phyloP scores from a whole-genome alignment of 805 yeast genomes.

The Wickerhamiella allomyrinae region DNA sequence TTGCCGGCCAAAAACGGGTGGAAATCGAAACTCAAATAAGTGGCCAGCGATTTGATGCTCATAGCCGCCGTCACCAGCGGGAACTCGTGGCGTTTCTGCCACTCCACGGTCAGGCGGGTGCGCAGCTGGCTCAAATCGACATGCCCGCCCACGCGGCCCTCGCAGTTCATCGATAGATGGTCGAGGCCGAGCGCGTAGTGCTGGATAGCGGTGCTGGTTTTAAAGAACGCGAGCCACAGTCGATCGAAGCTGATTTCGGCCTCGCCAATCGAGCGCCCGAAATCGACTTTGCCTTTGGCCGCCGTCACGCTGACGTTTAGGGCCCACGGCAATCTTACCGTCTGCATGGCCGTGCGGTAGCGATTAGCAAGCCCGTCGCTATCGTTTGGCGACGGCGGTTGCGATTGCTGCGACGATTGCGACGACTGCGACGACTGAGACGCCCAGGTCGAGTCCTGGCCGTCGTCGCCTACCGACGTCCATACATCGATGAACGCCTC shows the following conservation, averaged over 20 bases:
- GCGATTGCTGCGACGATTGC: not conserved
- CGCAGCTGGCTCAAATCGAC: conserved; percentile 36
- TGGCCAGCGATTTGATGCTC: conserved; percentile 40
- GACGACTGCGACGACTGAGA: not conserved
- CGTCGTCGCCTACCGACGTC: conserved; percentile 5
- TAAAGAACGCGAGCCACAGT: conserved; percentile 56
- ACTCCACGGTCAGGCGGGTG: conserved; percentile 52
- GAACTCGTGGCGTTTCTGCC: conserved; percentile 42
- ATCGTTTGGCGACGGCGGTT: not conserved
- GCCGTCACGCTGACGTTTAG: conserved; percentile 42
- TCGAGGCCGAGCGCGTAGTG: conserved; percentile 49
- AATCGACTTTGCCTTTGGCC: conserved; percentile 44
- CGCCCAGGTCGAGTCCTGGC: not conserved
- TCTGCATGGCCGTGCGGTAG: conserved; percentile 43
- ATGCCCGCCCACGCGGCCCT: conserved; percentile 71
- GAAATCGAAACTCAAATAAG: conserved; percentile 64
- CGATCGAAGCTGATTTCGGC: conserved; percentile 40
- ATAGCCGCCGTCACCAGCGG: conserved; percentile 57
- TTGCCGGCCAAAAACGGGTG: conserved; percentile 65
- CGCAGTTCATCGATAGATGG: conserved; percentile 36
- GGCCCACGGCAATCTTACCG: conserved; percentile 63
- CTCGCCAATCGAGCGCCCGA: conserved; percentile 75
- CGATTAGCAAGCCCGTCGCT: conserved; percentile 14
- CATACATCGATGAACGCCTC: conserved; percentile 39
- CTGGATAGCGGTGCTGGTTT: conserved; percentile 57